A percentile compares a stretch with the other conserved stretches of the same genome.
Conservation (phyloP, 495 filamentous ascomycete species). For the Talaromyces nanjingensis region DNA sequence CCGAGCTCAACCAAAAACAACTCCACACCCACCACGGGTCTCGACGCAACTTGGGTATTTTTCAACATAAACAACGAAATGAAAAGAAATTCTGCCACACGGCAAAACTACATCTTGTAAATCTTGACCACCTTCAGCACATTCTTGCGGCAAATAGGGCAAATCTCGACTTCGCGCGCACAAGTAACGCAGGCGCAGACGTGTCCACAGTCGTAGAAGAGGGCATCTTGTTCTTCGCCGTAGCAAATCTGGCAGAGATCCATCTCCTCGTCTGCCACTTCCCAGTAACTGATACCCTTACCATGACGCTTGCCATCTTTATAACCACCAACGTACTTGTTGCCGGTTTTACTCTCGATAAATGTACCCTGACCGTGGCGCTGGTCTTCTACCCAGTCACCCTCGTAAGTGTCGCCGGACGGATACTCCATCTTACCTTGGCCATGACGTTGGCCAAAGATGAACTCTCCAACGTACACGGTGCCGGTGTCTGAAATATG, state of each 20-base stretch:
- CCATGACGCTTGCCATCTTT: constrained; percentile 56
- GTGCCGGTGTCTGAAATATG: constrained; percentile 48
- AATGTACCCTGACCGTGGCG: constrained; percentile 54
- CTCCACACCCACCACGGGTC: neutral
- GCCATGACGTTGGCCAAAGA: constrained; percentile 46
- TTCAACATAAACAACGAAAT: neutral
- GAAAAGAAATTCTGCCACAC: neutral
- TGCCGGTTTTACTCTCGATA: constrained; percentile 51
- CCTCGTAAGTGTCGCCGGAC: constrained; percentile 56
- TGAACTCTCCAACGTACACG: constrained; percentile 49
- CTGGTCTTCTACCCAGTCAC: constrained; percentile 48
- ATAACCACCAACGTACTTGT: constrained; percentile 59
- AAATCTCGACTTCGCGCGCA: constrained; percentile 54
- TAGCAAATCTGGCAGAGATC: constrained; percentile 60
- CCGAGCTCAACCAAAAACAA: neutral
- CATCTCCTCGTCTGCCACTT: constrained; percentile 56
- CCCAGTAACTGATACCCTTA: constrained; percentile 56
- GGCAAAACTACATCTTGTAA: constrained; percentile 32
- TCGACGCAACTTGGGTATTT: constrained; percentile 2
- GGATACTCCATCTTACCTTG: constrained; percentile 52
- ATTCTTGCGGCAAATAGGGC: constrained; percentile 57
- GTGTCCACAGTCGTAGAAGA: constrained; percentile 62
- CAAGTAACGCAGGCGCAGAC: constrained; percentile 58
- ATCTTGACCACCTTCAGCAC: constrained; percentile 54
- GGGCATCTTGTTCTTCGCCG: constrained; percentile 52